These are phyloP conservation scores for Boletus sensibilis DNA, from an alignment of 768 basidiomycete genomes.

Conservation along the genomic window DNA sequence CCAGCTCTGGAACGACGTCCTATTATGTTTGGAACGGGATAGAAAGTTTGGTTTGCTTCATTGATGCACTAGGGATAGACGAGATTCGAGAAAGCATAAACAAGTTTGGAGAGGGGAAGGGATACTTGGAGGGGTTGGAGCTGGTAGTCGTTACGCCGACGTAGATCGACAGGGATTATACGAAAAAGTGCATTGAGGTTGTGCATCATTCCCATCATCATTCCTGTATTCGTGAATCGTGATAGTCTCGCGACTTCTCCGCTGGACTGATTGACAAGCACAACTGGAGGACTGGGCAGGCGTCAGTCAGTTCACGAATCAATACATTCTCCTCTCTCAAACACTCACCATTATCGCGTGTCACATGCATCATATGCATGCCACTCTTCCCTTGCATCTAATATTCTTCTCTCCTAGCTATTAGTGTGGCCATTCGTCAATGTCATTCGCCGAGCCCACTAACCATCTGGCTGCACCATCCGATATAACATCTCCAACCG, in stretches of 20 bases:
- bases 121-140: background rate
- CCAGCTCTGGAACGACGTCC: background rate
- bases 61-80: background rate
- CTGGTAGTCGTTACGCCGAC: background rate
- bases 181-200: background rate
- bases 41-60: background rate
- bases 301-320: background rate
- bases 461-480: no score
- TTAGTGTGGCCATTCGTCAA: background rate
- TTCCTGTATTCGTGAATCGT: no score
- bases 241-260: background rate
- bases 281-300: background rate
- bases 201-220: no score
- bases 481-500: no score
- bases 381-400: background rate
- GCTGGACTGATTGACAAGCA: no score
- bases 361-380: background rate
- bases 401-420: background rate
- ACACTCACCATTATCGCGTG: background rate
- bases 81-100: background rate
- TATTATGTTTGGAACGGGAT: conserved; percentile 7
- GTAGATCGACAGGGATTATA: background rate
- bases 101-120: background rate
- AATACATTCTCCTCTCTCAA: background rate
- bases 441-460: background rate